Evolutionary conservation across 495 filamentous ascomycete genomes (phyloP), one percentile per base, ranked within the genome.

Genomic region (Trichoderma gamsii): DNA sequence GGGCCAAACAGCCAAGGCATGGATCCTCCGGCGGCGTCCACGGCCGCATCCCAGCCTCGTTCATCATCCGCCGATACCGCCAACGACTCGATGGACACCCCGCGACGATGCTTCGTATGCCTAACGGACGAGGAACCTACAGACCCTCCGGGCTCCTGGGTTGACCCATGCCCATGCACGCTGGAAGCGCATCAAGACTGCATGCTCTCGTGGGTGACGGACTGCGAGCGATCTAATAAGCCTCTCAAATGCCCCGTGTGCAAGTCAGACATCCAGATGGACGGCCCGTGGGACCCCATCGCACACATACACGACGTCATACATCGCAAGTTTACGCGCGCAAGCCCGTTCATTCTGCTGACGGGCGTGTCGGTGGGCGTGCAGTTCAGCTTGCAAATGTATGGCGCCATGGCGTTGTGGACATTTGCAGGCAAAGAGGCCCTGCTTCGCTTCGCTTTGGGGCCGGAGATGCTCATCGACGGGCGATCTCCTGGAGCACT

Each of bases 81-180:
- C 56, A 23, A 65, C 21, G 18, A 18, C 18, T 32, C 63, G 15
- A 13, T 43, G 16, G 65, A 66, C 9, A 25, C 65, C 18, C 76
- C 89, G 32, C 87, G 86, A 43, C 88, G 88, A 78, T 99, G 95
- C 78, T 97, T 92, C 89, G 93, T 99, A 73, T 99, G 95, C 79
- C 91, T 95, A 73, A 84, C 84, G 66, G 91, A 94, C 70, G 88
- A 92, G 70, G 92, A 88, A 27, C 92, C 97, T 70, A 81, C 84
- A 49, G 80, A 86, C 5, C 70, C 74, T 0, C 86, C 86, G 27
- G 75, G 81, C n/a, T 82, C 83, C 29, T 98, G 94, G 92, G 87
- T 90, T 21, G 89, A 85, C 25, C 92, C 95, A 9, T 99, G 95
- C 76, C 89, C 88, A 0, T 99, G 95, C 78, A 90, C 89, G 25